Evolutionary conservation across 2,329 filamentous ascomycete species (phyloP).

Genomic region (Penicillium sp.): DNA sequence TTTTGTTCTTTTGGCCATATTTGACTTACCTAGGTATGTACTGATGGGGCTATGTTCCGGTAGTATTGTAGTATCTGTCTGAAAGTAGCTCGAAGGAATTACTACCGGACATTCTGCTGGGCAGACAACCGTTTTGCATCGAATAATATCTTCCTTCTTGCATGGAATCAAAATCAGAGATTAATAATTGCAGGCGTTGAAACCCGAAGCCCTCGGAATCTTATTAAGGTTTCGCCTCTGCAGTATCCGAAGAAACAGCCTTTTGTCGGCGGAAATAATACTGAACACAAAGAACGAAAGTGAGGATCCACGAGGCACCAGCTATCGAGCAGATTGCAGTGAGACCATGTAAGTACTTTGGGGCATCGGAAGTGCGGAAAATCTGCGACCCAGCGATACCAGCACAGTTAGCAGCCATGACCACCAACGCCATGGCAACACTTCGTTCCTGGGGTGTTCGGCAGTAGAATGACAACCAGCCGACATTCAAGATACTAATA

Average conservation of each 20-base stretch:
- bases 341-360: conserved; percentile 21
- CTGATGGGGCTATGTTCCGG: no score
- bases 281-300: conserved; percentile 15
- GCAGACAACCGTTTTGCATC: background rate
- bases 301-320: conserved; percentile 19
- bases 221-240: background rate
- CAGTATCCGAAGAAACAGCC: background rate
- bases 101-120: no score
- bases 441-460: conserved; percentile 51
- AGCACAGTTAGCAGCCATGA: conserved; percentile 55
- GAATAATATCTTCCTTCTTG: background rate
- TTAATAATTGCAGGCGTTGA: background rate
- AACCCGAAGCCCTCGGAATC: no score
- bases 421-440: conserved; percentile 52
- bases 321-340: conserved; percentile 23
- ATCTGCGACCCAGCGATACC: conserved; percentile 55
- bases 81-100: no score
- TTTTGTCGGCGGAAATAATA: conserved; percentile 21
- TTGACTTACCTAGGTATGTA: no score
- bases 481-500: conserved; percentile 44
- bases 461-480: conserved; percentile 51
- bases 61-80: no score
- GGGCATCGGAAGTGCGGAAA: conserved; percentile 36
- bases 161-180: background rate
- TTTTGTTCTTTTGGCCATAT: no score